Conservation (phyloP, 2,329 filamentous ascomycete genomes). For the Sphaerostilbella broomeana region DNA sequence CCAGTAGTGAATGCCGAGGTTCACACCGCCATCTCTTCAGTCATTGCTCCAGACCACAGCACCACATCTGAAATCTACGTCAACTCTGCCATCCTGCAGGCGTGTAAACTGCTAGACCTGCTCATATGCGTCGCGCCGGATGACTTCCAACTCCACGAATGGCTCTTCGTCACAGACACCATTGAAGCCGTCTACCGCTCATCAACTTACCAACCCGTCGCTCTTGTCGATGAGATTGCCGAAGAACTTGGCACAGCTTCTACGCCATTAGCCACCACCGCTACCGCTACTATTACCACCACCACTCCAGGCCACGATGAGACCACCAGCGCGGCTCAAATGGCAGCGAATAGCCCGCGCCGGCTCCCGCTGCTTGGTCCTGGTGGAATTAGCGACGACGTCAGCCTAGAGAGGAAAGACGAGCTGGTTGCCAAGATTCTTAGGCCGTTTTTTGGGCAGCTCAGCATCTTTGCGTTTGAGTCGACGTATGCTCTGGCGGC, state of each 20-base stretch:
- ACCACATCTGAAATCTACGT: conserved; percentile 64
- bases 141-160: conserved; percentile 97
- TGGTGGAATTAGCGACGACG: conserved; percentile 49
- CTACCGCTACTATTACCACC: too few relatives aligned
- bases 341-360: conserved; percentile 29
- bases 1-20: conserved; percentile 83
- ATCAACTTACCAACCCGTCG: conserved; percentile 59
- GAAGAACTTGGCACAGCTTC: conserved; percentile 58
- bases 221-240: conserved; percentile 77
- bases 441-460: conserved; percentile 79
- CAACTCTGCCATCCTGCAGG: conserved; percentile 73
- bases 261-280: conserved; percentile 21
- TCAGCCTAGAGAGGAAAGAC: conserved; percentile 53
- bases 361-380: conserved; percentile 45
- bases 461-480: conserved; percentile 93
- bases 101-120: conserved; percentile 86
- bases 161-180: conserved; percentile 95
- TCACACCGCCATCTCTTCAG: conserved; percentile 68
- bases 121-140: conserved; percentile 83
- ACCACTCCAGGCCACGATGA: conserved; percentile 30
- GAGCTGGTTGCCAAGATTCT: conserved; percentile 71
- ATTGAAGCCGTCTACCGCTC: conserved; percentile 91
- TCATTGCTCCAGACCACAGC: conserved; percentile 61
- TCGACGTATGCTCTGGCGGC: conserved; percentile 78
- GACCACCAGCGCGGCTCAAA: conserved; percentile 26